Evolutionary conservation across 192 early-diverging fungal genomes (phyloP).

Genomic region (Backusella sp.): DNA sequence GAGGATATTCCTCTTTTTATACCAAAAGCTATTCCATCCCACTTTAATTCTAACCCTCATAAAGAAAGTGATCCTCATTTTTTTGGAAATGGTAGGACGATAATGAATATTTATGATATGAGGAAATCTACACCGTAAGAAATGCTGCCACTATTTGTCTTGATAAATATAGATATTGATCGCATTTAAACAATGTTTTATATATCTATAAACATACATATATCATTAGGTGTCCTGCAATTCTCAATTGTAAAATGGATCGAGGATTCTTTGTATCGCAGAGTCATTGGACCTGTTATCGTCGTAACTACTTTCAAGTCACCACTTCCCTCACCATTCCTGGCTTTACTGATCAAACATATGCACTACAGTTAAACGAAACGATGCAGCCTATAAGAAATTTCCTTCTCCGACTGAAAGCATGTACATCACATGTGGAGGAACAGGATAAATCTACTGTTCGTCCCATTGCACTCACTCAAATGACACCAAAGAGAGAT

Average conservation of each 20-base stretch:
- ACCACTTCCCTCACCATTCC: conserved; percentile 53
- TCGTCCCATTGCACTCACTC: conserved; percentile 74
- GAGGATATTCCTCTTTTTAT: conserved; percentile 1
- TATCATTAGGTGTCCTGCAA: neutral
- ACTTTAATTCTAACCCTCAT: conserved; percentile 7
- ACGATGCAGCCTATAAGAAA: conserved; percentile 48
- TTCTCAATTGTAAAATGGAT: conserved; percentile 16
- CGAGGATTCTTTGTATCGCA: conserved; percentile 10
- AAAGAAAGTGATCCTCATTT: conserved; percentile 8
- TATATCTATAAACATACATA: neutral
- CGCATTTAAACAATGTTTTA: neutral
- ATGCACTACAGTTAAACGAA: conserved; percentile 39
- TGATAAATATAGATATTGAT: neutral
- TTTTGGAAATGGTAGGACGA: neutral
- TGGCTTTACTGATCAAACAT: conserved; percentile 28
- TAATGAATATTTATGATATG: neutral
- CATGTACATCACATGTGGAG: conserved; percentile 39
- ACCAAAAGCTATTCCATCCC: conserved; percentile 2
- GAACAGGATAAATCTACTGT: conserved; percentile 61
- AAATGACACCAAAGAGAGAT: conserved; percentile 90
- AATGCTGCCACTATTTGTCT: neutral
- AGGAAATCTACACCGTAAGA: conserved; percentile 5
- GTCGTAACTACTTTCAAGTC: conserved; percentile 92
- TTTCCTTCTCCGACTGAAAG: conserved; percentile 63
- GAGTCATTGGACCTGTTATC: conserved; percentile 79